Evolutionary conservation across 1,284 basidiomycete species (phyloP), one percentile per base, ranked within the genome.

Genomic region (Boletus calvinii): DNA sequence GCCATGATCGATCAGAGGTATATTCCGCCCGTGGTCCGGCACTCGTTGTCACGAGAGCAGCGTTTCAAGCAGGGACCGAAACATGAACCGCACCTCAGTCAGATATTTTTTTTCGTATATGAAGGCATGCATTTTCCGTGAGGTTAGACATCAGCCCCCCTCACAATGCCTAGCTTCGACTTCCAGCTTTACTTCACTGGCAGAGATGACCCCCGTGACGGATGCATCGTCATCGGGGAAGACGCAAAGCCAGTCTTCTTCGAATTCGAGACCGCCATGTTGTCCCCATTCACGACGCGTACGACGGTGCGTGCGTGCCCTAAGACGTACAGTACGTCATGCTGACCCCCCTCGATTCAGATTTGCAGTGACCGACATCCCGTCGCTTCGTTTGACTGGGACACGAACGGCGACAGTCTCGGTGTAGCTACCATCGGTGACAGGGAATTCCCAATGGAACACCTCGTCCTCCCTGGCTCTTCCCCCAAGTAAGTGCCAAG

Each of bases 101-200:
- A 18, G 46, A 31, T 47, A n/a, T 46, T 49, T 40, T 57, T 38
- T 60, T 50, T 40, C 50, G 53, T 72, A 68, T 68, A 72, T 71
- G 53, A 66, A 62, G 62, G 46, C 64, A 37, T 58, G 38, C 51
- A 46, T 44, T 18, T 44, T 20, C 18, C 37, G 39, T 44, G 44
- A 50, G 35, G 22, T 36, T 34, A 31, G 43, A 45, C 56, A 56
- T 35, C 53, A 54, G 15, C 15, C 50, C 40, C 44, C 22, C 35
- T 38, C 45, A 17, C 47, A 41, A 68, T 72, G 70, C 50, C 62
- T 37, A 3, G 22, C 57, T 70, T 71, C 52, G 70, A 74, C 53
- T 81, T 78, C 67, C 76, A 83, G 62, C 72, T 89, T 29, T 87
- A 80, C 70, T 89, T 87, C 74, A 84, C 84, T 45, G 82, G 84